Base-by-base conservation (phyloP, 192 early-diverging fungal genomes). In the Coemansia pectinata region DNA sequence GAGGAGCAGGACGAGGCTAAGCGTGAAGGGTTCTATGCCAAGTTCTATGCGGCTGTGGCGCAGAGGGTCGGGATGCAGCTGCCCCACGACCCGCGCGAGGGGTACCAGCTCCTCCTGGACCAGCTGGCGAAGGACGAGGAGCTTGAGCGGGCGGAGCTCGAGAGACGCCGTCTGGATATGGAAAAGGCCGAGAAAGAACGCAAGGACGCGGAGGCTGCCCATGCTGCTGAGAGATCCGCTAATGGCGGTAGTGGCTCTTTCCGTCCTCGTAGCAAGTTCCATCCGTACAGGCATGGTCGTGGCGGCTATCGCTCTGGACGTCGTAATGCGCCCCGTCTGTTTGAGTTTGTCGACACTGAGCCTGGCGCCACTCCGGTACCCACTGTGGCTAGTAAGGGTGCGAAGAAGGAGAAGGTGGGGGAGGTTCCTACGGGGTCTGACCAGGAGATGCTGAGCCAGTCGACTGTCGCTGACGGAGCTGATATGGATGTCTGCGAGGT, bases 101-200 rank as follows among this genome's bases (percentile, higher is more conserved):
- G 69, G 41, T 82, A 82, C 68, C 71, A 66, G 40, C 55, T 59
- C 3, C 71, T 82, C 47, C 68, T 82, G 31, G 68, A 67, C 47
- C 79, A 77, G 69, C 64, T 82, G 59, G 74, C 79, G 14, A 77
- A 67, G 58, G 65, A 70, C 61, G 79, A 82, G 69, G 70, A 76
- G 63, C 45, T 73, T 4, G 79, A 82, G 33, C 64, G 65, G 55
- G 74, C 70, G 1, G 79, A 82, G 62, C 59, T 62, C 23, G 79
- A 82, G 62, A 65, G 65, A 15, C 66, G 74, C 11, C 60, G 55
- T 25, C 63, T 55, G 66, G 78, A 80, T 15, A 62, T 71, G 73
- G 78, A 80, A 34, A 55, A 65, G 14, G 55, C 73, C 9, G 79
- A 82, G 41, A 82, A 82, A 57, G 79, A 82, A 62, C 73, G 71